Conservation (phyloP, 1,139 yeast genomes). For the Debaryomycetaceae sp. region DNA sequence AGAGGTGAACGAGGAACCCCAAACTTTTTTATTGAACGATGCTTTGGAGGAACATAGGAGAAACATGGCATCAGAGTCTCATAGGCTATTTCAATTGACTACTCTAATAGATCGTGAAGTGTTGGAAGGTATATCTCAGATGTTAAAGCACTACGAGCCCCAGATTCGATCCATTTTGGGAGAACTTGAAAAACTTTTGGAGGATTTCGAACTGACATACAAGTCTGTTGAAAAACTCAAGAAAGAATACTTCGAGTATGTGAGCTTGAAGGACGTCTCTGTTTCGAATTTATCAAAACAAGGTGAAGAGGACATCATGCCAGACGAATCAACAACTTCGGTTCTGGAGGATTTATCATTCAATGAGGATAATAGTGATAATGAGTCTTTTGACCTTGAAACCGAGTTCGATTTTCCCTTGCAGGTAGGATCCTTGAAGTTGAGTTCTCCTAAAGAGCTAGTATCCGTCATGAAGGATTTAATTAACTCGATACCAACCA, state of each 20-base stretch:
- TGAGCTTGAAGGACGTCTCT: constrained; percentile 20
- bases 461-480: constrained; percentile 21
- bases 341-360: neutral
- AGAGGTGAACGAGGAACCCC: neutral
- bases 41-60: constrained; percentile 11
- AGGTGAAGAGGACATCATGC: constrained; percentile 8
- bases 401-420: constrained; percentile 30
- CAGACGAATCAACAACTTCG: constrained; percentile 1
- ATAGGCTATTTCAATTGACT: constrained; percentile 24
- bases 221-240: constrained; percentile 27
- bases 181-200: constrained; percentile 22
- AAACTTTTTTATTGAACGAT: neutral
- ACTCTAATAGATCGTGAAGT: constrained; percentile 35
- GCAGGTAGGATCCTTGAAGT: constrained; percentile 24
- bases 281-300: constrained; percentile 5
- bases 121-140: constrained; percentile 32
- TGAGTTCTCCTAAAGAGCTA: constrained; percentile 19
- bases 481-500: constrained; percentile 23
- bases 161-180: constrained; percentile 22
- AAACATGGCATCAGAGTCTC: constrained; percentile 21
- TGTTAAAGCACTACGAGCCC: constrained; percentile 38
- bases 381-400: constrained; percentile 1
- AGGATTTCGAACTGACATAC: constrained; percentile 25
- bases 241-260: constrained; percentile 28
- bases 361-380: neutral